These are phyloP conservation scores for Parasitella parasitica DNA, from an alignment of 371 early-diverging fungal species.

Conservation along the genomic window DNA sequence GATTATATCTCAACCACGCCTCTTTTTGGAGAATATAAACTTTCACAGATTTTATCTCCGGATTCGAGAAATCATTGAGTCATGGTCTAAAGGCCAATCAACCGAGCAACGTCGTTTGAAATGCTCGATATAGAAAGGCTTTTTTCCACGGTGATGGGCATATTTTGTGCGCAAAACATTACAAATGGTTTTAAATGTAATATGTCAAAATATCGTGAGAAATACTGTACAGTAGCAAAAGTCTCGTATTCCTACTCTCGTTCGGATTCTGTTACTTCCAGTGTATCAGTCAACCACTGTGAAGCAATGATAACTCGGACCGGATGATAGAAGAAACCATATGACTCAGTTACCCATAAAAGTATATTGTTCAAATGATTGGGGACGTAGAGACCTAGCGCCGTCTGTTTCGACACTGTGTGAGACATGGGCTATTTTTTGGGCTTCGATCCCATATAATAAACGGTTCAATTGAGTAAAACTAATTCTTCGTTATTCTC, in stretches of 20 bases:
- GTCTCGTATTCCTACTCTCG: neutral
- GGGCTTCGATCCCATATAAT: neutral
- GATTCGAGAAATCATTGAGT: neutral
- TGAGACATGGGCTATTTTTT: neutral
- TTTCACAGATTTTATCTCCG: neutral
- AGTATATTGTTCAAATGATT: neutral
- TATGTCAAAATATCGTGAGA: neutral
- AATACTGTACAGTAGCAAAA: neutral
- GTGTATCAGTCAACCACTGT: neutral
- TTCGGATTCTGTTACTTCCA: neutral
- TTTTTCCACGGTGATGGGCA: neutral
- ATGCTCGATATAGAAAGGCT: neutral
- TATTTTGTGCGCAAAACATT: neutral
- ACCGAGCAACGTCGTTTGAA: neutral
- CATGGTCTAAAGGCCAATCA: slow-evolving; percentile 1
- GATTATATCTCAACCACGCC: neutral
- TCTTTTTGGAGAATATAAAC: neutral
- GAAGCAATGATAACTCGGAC: neutral
- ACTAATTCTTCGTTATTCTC: neutral
- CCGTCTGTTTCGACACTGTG: neutral
- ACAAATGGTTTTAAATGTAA: neutral
- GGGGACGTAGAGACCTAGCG: neutral
- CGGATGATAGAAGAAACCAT: neutral
- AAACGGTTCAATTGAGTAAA: neutral
- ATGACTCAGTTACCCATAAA: neutral